Conservation (phyloP, 2,329 filamentous ascomycete species). For the Claviceps africana region DNA sequence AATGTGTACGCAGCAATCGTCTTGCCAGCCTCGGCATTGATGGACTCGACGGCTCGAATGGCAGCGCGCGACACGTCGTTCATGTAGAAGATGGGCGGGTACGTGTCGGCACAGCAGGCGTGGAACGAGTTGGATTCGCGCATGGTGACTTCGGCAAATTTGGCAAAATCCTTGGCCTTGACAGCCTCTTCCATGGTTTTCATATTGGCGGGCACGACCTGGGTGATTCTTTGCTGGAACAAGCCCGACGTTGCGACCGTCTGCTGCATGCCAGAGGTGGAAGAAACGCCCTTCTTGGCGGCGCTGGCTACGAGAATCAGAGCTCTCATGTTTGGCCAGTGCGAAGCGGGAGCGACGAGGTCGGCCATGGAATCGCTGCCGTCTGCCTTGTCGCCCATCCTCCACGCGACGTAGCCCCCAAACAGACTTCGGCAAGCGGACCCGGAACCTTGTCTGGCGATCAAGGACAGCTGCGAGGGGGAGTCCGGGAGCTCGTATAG, state of each 20-base stretch:
- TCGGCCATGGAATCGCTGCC: conserved; percentile 80
- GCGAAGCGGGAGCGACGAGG: conserved; percentile 71
- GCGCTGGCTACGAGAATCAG: conserved; percentile 83
- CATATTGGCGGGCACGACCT: conserved; percentile 76
- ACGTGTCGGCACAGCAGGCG: conserved; percentile 84
- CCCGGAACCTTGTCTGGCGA: conserved; percentile 87
- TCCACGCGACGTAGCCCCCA: conserved; percentile 93
- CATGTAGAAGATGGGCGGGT: conserved; percentile 96
- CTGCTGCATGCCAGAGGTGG: conserved; percentile 91
- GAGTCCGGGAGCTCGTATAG: conserved; percentile 75
- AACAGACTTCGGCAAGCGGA: conserved; percentile 89
- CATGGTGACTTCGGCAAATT: conserved; percentile 87
- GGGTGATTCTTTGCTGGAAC: conserved; percentile 60
- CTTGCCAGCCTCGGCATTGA: conserved; percentile 69
- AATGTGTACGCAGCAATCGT: conserved; percentile 90
- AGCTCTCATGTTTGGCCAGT: conserved; percentile 94
- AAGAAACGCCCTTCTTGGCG: conserved; percentile 89
- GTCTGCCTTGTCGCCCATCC: conserved; percentile 60
- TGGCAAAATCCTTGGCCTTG: conserved; percentile 61
- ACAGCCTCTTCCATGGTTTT: conserved; percentile 72
- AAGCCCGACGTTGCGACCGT: conserved; percentile 85
- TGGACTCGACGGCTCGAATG: conserved; percentile 74
- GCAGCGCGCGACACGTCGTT: conserved; percentile 85
- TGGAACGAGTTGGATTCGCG: conserved; percentile 96
- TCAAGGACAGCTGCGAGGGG: conserved; percentile 70